Evolutionary conservation across 2,329 filamentous ascomycete genomes (phyloP).

Genomic region (Teratosphaeria gauchensis): DNA sequence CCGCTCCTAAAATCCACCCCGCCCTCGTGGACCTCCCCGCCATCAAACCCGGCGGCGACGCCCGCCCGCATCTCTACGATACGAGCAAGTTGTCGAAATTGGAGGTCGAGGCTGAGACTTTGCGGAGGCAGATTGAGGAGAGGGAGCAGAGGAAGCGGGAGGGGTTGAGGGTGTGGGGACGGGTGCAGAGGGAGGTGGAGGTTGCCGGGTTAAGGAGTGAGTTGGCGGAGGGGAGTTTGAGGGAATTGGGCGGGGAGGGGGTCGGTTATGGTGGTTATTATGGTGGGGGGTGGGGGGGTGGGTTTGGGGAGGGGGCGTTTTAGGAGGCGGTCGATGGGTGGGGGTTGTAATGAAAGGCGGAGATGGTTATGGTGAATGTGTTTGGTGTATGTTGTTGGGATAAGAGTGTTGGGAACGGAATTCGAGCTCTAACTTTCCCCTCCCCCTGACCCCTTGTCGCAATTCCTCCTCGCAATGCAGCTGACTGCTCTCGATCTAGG

Average conservation of each 20-base stretch:
- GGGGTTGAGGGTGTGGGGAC: constrained; percentile 37
- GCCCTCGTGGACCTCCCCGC: constrained; percentile 35
- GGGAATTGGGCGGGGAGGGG: constrained; percentile 13
- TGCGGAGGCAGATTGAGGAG: constrained; percentile 37
- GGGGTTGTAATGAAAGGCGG: background rate
- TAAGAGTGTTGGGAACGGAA: background rate
- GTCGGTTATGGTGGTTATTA: background rate
- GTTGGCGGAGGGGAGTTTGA: constrained; percentile 38
- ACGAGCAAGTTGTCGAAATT: constrained; percentile 34
- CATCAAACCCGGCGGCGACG: constrained; percentile 35
- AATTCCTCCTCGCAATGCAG: too few relatives aligned
- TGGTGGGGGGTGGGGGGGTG: background rate
- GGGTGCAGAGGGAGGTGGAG: constrained; percentile 34
- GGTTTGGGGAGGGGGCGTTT: background rate
- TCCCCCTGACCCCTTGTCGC: too few relatives aligned
- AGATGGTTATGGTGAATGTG: background rate
- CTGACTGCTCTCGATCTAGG: too few relatives aligned
- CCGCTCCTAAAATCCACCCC: constrained; percentile 15
- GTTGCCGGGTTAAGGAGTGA: constrained; percentile 36
- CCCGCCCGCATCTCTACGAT: constrained; percentile 34
- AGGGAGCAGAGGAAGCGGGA: constrained; percentile 36
- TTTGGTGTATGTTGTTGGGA: background rate
- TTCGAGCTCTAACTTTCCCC: too few relatives aligned
- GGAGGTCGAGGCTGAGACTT: constrained; percentile 37
- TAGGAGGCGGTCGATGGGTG: constrained; percentile 5